These are phyloP conservation scores for Bassia scoparia DNA, from an alignment of 148 eudicot species.

Conservation along the genomic window DNA sequence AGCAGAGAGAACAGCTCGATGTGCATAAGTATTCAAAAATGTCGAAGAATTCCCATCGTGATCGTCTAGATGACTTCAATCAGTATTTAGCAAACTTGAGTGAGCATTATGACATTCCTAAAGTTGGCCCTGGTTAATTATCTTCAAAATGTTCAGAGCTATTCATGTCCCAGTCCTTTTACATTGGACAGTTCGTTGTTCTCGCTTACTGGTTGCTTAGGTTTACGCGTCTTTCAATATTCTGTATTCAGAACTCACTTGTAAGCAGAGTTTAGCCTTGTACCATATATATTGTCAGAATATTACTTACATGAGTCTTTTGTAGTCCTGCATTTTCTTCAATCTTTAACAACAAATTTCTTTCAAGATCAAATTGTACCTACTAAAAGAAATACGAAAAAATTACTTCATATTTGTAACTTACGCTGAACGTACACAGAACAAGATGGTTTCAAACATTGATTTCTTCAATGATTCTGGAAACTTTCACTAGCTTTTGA, in stretches of 20 bases:
- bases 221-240: background rate
- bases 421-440: too few species aligned
- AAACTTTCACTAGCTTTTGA: too few species aligned
- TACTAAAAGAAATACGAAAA: too few species aligned
- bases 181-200: background rate
- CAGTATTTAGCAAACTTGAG: conserved; percentile 90
- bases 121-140: conserved; percentile 89
- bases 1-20: conserved; percentile 75
- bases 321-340: background rate
- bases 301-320: background rate
- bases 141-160: background rate
- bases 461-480: too few species aligned
- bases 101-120: conserved; percentile 96
- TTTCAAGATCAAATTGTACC: background rate
- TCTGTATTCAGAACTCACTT: background rate
- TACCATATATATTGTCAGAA: background rate
- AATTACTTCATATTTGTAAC: too few species aligned
- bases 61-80: conserved; percentile 79
- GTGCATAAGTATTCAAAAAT: conserved; percentile 64
- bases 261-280: background rate
- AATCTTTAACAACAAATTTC: background rate
- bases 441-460: too few species aligned
- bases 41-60: conserved; percentile 84
- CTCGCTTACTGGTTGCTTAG: background rate
- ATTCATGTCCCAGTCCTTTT: conserved; percentile 4